Percentiles rank a stretch among this genome's conserved stretches.
Conservation (phyloP, 2,329 filamentous ascomycete genomes). For the Scleromitrula shiraiana region DNA sequence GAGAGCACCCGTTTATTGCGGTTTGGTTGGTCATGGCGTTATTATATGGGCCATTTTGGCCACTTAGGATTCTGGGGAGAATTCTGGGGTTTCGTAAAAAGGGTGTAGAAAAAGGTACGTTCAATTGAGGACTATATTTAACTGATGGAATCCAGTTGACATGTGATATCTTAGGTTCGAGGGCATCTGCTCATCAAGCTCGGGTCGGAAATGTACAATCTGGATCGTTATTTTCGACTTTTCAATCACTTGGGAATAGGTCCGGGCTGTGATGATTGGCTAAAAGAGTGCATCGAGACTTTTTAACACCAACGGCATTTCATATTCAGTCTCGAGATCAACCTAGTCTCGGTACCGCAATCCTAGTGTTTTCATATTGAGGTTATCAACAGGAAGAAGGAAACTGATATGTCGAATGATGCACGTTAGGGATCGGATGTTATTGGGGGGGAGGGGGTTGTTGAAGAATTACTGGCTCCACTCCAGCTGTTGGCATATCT, state of each 20-base stretch:
- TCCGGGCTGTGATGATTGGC: not conserved
- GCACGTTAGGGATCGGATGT: no score
- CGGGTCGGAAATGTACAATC: not conserved
- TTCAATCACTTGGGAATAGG: not conserved
- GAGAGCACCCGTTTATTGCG: not conserved
- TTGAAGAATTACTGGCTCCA: no score
- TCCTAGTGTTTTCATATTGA: no score
- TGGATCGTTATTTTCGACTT: not conserved
- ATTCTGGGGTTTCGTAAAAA: slow-evolving; percentile 5
- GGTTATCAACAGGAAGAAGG: no score
- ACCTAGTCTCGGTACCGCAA: no score
- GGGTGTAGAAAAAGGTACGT: not conserved
- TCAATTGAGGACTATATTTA: not conserved
- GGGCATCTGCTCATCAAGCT: not conserved
- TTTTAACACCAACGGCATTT: no score
- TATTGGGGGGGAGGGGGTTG: no score
- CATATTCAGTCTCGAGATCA: no score
- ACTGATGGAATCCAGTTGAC: not conserved
- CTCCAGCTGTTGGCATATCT: no score
- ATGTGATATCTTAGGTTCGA: not conserved
- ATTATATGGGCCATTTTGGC: not conserved
- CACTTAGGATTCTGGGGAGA: not conserved
- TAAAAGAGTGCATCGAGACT: no score
- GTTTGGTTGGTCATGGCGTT: not conserved
- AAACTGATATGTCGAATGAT: no score